phyloP scores from a whole-genome alignment of 108 stramenopile genomes.

The Nitzschia palea region DNA sequence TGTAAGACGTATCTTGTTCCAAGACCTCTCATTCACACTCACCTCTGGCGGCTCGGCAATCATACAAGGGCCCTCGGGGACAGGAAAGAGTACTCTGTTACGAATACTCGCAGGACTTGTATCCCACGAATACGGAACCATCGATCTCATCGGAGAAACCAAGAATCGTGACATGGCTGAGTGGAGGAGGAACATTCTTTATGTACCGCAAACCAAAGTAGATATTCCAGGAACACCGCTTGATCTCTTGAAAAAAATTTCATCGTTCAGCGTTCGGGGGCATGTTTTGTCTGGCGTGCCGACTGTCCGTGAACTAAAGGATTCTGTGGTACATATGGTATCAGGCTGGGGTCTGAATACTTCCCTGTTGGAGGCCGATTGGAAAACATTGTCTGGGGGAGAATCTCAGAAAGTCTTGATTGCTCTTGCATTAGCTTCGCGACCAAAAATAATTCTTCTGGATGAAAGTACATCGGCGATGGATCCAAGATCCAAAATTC shows the following conservation, averaged over 20 bases:
- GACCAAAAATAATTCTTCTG: constrained; percentile 58
- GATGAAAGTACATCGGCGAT: constrained; percentile 78
- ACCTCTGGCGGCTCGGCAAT: constrained; percentile 20
- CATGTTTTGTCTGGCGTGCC: background rate
- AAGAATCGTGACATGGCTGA: constrained; percentile 16
- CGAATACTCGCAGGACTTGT: constrained; percentile 66
- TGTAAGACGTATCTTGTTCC: constrained; percentile 24
- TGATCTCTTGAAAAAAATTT: constrained; percentile 35
- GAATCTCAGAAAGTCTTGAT: constrained; percentile 77
- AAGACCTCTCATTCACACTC: constrained; percentile 24
- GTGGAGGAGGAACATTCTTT: constrained; percentile 71
- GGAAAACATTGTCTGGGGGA: constrained; percentile 83
- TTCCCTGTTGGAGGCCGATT: constrained; percentile 47
- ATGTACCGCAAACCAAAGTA: constrained; percentile 83
- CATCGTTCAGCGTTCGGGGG: constrained; percentile 21
- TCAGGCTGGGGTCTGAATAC: constrained; percentile 31
- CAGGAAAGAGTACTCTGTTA: constrained; percentile 79
- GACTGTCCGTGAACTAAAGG: constrained; percentile 12
- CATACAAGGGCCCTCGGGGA: constrained; percentile 52
- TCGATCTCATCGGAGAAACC: constrained; percentile 14
- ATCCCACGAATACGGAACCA: constrained; percentile 21
- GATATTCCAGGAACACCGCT: constrained; percentile 59
- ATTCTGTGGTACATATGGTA: constrained; percentile 1
- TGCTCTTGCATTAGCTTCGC: constrained; percentile 76
- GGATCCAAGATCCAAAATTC: constrained; percentile 47